A percentile compares a stretch with the other conserved stretches of the same genome.
These are phyloP conservation scores for Domatiomyces globalis DNA, from an alignment of 2,329 filamentous ascomycete genomes.

Conservation along the genomic window DNA sequence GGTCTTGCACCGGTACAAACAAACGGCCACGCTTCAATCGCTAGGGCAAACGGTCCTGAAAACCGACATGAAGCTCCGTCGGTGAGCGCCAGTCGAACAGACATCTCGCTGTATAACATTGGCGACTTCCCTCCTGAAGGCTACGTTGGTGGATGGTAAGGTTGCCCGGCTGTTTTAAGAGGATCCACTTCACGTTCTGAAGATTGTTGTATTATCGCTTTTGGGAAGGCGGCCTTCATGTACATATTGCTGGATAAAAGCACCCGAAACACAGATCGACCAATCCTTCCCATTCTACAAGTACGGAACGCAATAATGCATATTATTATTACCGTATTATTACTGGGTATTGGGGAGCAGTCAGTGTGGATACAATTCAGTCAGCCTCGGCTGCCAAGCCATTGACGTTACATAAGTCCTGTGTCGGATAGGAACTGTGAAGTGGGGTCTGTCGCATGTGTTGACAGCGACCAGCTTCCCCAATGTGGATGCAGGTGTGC, in stretches of 20 bases:
- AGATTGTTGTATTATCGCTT: not conserved
- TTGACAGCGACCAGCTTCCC: not conserved
- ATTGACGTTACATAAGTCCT: not conserved
- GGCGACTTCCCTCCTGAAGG: conserved; percentile 28
- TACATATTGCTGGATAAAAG: no score
- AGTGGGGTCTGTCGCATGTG: not conserved
- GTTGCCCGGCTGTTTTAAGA: not conserved
- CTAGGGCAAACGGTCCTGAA: not conserved
- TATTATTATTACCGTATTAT: no score
- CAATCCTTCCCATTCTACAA: no score
- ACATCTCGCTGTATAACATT: conserved; percentile 48
- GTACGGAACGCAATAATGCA: no score
- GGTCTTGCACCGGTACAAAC: conserved; percentile 3
- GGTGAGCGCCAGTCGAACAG: conserved; percentile 19
- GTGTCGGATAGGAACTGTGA: no score
- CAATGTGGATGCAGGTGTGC: no score
- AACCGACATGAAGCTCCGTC: conserved; percentile 2
- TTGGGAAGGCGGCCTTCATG: no score
- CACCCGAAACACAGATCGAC: no score
- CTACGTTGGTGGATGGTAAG: not conserved
- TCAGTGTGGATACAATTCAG: no score
- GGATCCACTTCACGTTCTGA: no score
- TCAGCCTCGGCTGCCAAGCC: not conserved
- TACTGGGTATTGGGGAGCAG: no score
- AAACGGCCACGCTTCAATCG: conserved; percentile 1